These are phyloP conservation scores for Raffaelea ambrosiae DNA, from an alignment of 2,329 filamentous ascomycete genomes.

Conservation along the genomic window DNA sequence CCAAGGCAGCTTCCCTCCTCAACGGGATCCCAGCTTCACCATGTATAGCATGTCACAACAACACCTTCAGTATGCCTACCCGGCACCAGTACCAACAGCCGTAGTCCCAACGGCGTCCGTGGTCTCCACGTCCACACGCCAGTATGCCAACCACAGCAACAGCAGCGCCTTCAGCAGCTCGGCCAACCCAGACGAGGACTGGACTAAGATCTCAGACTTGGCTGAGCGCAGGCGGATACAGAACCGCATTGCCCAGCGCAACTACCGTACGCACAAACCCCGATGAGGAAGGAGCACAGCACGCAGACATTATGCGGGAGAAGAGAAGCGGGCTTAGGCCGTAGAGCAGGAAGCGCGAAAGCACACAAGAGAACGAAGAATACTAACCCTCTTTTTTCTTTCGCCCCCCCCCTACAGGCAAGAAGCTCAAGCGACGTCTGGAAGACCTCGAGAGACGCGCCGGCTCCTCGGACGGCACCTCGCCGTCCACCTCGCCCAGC, in stretches of 20 bases:
- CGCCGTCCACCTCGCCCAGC: constrained; percentile 9
- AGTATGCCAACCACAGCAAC: constrained; percentile 65
- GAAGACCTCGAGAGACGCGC: constrained; percentile 78
- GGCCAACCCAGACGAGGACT: constrained; percentile 93
- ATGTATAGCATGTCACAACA: constrained; percentile 38
- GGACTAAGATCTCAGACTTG: constrained; percentile 97
- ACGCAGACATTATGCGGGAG: too few species aligned
- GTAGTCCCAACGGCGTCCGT: constrained; percentile 14
- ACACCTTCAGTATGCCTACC: constrained; percentile 26
- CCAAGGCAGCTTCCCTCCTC: too few species aligned
- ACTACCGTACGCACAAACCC: constrained; percentile 75
- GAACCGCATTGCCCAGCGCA: constrained; percentile 94
- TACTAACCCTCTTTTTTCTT: not conserved
- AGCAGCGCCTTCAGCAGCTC: constrained; percentile 93
- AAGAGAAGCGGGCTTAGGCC: too few species aligned
- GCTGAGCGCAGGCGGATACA: constrained; percentile 91
- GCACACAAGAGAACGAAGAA: too few species aligned
- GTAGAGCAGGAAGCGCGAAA: too few species aligned
- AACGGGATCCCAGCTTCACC: constrained; percentile 6
- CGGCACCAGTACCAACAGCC: constrained; percentile 21
- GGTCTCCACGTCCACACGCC: constrained; percentile 41
- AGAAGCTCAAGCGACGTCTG: constrained; percentile 85
- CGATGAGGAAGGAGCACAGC: too few species aligned
- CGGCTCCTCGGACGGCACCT: constrained; percentile 31
- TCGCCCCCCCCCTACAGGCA: constrained; percentile 52